phyloP scores from a whole-genome alignment of 768 basidiomycete species.

The Holtermanniella nyarrowii region DNA sequence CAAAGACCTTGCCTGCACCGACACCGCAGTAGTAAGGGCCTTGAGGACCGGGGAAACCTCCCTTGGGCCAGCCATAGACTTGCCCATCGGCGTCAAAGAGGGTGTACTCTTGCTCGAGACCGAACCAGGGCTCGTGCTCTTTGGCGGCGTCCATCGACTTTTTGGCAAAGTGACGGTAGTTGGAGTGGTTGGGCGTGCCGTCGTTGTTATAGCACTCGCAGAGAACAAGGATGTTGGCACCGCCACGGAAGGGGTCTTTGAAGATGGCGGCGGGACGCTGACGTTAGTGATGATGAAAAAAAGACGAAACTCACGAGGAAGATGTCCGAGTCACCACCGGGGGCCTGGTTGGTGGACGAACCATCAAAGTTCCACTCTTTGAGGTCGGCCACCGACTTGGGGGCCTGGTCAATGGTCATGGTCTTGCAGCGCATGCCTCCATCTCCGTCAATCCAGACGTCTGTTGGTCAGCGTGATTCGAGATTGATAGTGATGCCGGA shows the following conservation, averaged over 20 bases:
- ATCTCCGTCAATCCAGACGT: conserved; percentile 98
- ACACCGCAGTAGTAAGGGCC: conserved; percentile 99
- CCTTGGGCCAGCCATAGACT: conserved; percentile 95
- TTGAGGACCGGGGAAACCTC: conserved; percentile 98
- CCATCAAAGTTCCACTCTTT: conserved; percentile 99
- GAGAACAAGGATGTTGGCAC: conserved; percentile 93
- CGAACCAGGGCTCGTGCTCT: conserved; percentile 79
- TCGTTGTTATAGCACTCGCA: conserved; percentile 98
- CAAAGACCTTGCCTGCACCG: conserved; percentile 97
- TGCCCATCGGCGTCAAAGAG: conserved; percentile 84
- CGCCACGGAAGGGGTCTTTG: conserved; percentile 98
- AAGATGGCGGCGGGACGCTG: conserved; percentile 86
- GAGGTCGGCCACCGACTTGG: conserved; percentile 78
- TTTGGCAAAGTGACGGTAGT: conserved; percentile 84
- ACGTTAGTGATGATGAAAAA: neutral
- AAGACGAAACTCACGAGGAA: conserved; percentile 52
- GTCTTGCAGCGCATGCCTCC: conserved; percentile 92
- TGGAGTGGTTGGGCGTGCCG: conserved; percentile 93
- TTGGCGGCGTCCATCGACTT: conserved; percentile 72
- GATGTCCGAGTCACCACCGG: conserved; percentile 90
- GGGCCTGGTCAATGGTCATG: conserved; percentile 81
- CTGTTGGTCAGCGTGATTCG: conserved; percentile 45
- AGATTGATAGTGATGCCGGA: no score
- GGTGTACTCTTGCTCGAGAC: conserved; percentile 98
- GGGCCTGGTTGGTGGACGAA: conserved; percentile 93